A percentile compares a stretch with the other conserved stretches of the same genome.
Evolutionary conservation across 306 rosid genomes (phyloP).

Genomic region (Cicer pinnatifidum): DNA sequence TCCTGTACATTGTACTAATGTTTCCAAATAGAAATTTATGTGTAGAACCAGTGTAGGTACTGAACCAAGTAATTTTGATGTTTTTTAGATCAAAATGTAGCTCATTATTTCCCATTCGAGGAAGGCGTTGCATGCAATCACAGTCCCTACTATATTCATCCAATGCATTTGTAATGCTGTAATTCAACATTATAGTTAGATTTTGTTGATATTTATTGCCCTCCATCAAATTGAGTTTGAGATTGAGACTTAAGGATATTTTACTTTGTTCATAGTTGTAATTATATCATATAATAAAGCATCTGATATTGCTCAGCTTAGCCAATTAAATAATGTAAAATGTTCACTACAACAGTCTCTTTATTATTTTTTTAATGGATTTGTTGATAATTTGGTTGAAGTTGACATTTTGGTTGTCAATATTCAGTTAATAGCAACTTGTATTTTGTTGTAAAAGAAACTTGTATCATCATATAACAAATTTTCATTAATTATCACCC

Average conservation of each 20-base stretch:
- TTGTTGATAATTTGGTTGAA: background rate
- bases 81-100: slow-evolving; percentile 31
- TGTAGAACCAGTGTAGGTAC: slow-evolving; percentile 28
- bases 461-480: background rate
- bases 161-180: slow-evolving; percentile 24
- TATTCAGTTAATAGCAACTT: background rate
- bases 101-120: slow-evolving; percentile 38
- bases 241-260: slow-evolving; percentile 7
- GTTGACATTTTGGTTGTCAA: background rate
- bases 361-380: background rate
- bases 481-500: background rate
- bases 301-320: background rate
- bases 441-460: background rate
- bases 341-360: background rate
- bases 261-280: slow-evolving; percentile 30
- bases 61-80: slow-evolving; percentile 33
- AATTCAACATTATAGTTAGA: slow-evolving; percentile 26
- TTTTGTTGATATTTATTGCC: slow-evolving; percentile 25
- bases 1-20: slow-evolving; percentile 15
- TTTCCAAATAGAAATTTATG: slow-evolving; percentile 31
- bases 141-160: background rate
- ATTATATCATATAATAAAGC: background rate
- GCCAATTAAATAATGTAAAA: background rate
- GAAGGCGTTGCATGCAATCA: slow-evolving; percentile 41
- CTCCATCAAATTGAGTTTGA: slow-evolving; percentile 19